Evolutionary conservation across 2,329 filamentous ascomycete species (phyloP), one percentile per base, ranked within the genome.

Genomic region (Scedosporium boydii): DNA sequence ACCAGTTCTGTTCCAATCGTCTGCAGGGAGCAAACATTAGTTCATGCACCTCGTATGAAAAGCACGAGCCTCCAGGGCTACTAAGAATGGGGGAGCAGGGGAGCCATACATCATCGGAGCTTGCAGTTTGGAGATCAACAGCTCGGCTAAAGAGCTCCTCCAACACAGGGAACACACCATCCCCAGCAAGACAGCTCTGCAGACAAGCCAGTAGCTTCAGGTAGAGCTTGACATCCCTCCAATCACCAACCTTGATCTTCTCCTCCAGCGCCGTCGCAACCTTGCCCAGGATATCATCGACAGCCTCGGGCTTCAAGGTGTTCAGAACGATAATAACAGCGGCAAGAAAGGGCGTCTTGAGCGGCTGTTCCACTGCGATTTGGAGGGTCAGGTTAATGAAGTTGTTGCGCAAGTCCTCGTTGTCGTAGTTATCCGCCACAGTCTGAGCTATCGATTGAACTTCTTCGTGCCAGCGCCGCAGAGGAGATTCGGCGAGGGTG

Each of bases 281-380:
- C 67, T 83, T 85, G 60, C 77, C 80, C 67, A 98, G 79, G 21
- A 96, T 79, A 66, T 91, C 85, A 44, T 82, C 81, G 38, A 88
- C 84, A 42, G 96, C 80, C 67, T 95, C 89, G 4, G 88, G 81
- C 71, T 91, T 91, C 68, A 89, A 77, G 27, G 85, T 83, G 76
- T 98, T 97, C 67, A 87, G 83, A 63, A 91, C 83, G 63, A 96
- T 82, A 53, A 96, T 83, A 14, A 93, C 87, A 21, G 90, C 91
- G 9, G 93, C 92, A 44, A 96, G 83, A 72, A 97, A 98, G 0
- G 95, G 93, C n/a, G 92, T 96, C 80, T 98, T 98, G 74, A 99
- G 88, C 1, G 95, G 95, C 76, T 99, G 95, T 77, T 99, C 95
- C 42, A 91, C 73, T 53, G 89, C 82, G 67, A 98, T 81, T 74